phyloP scores from a whole-genome alignment of 2,329 filamentous ascomycete genomes.

The Metarhizium brunneum region DNA sequence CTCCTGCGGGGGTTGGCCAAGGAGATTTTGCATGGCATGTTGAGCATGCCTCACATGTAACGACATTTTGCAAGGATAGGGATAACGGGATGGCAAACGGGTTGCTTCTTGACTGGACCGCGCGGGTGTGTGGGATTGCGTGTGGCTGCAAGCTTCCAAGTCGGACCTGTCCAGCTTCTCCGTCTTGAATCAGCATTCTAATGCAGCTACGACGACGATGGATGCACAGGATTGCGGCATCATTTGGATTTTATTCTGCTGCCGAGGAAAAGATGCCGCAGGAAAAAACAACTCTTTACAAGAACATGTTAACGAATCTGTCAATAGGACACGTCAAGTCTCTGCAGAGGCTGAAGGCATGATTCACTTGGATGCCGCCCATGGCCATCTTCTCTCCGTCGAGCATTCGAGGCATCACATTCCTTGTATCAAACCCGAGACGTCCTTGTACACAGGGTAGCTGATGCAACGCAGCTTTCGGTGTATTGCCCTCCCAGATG shows the following conservation, averaged over 20 bases:
- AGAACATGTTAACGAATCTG: background rate
- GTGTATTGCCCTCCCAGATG: background rate
- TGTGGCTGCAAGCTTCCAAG: background rate
- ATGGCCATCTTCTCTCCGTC: background rate
- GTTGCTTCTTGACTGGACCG: background rate
- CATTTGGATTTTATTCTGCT: background rate
- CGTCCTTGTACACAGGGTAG: background rate
- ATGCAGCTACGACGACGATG: background rate
- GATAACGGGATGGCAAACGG: background rate
- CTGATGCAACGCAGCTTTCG: background rate
- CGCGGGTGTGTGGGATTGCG: background rate
- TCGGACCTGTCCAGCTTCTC: background rate
- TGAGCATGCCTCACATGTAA: background rate
- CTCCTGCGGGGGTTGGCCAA: background rate
- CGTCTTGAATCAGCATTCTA: background rate
- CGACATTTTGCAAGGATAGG: background rate
- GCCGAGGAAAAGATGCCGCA: background rate
- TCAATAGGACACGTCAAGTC: background rate
- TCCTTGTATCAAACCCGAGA: background rate
- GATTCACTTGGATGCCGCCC: background rate
- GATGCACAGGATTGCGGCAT: background rate
- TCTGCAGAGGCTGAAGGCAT: background rate
- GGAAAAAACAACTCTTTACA: background rate
- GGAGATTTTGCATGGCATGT: background rate
- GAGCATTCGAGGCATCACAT: background rate